phyloP scores from a whole-genome alignment of 208 protist species.

The Leishmania gerbilli region DNA sequence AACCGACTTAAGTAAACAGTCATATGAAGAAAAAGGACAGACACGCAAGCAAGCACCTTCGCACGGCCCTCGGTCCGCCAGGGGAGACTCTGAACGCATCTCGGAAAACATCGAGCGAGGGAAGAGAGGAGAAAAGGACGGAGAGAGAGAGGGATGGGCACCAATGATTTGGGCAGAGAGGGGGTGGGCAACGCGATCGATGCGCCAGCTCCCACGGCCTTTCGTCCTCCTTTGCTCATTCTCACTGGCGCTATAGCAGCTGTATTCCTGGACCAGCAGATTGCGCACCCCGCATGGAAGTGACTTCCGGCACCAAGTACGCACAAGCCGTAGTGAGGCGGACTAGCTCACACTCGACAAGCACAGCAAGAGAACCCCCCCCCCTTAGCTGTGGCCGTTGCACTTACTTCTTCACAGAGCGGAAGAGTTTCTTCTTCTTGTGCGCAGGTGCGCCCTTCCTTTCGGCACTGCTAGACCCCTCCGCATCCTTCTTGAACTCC shows the following conservation, averaged over 20 bases:
- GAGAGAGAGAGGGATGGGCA: neutral
- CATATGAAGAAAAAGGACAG: neutral
- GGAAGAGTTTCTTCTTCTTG: slow-evolving; percentile 71
- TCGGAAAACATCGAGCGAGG: neutral
- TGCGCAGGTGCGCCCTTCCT: slow-evolving; percentile 19
- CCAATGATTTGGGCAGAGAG: neutral
- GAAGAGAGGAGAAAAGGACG: too few relatives aligned
- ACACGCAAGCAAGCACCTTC: neutral
- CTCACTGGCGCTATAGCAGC: neutral
- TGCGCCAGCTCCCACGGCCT: neutral
- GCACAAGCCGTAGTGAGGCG: neutral
- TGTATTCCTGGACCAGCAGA: neutral
- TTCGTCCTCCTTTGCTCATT: neutral
- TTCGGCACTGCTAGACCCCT: neutral
- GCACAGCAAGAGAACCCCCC: neutral
- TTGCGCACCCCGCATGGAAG: neutral
- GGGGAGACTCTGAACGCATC: neutral
- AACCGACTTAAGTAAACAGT: neutral
- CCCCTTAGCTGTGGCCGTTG: neutral
- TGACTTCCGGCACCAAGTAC: neutral
- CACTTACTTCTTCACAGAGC: slow-evolving; percentile 70
- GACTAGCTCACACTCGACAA: neutral
- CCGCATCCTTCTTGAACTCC: slow-evolving; percentile 13
- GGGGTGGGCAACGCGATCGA: neutral
- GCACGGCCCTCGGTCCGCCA: neutral